These are phyloP conservation scores for Paecilomyces formosus DNA, from an alignment of 2,329 filamentous ascomycete species.

Conservation along the genomic window DNA sequence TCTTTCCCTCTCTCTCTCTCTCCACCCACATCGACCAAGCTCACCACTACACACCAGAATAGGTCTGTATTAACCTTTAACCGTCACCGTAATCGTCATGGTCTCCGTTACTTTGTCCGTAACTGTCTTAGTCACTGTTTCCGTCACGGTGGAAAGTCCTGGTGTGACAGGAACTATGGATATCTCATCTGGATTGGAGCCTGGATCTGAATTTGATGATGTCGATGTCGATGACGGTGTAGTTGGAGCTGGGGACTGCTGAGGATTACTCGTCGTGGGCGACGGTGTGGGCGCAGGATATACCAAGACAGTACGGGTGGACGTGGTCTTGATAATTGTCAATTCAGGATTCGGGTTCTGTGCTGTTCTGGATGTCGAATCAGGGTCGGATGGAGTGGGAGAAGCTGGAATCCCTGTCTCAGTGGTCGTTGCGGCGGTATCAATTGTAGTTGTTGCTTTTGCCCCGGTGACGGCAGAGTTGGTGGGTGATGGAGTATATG, in stretches of 20 bases:
- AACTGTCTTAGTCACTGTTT: slow-evolving; percentile 6
- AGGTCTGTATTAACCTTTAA: neutral
- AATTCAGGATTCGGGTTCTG: neutral
- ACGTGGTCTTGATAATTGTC: neutral
- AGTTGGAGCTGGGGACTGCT: neutral
- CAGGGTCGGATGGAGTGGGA: neutral
- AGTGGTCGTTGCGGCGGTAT: neutral
- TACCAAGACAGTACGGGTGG: neutral
- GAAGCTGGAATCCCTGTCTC: neutral
- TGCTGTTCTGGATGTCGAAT: neutral
- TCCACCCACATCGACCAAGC: neutral
- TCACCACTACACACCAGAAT: neutral
- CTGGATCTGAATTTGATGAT: neutral
- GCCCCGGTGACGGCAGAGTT: neutral
- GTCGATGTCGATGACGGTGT: neutral
- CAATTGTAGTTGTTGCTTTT: neutral
- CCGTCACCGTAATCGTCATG: neutral
- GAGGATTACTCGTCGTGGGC: neutral
- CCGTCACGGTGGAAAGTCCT: slow-evolving; percentile 8
- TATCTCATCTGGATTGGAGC: neutral
- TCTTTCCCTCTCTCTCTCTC: neutral
- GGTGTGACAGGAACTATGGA: neutral
- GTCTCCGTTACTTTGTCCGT: slow-evolving; percentile 12
- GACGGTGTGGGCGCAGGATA: neutral
- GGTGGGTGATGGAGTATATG: neutral